A percentile compares a stretch with the other conserved stretches of the same genome.
phyloP scores from a whole-genome alignment of 345 rosid species.

The Leavenworthia alabamica region DNA sequence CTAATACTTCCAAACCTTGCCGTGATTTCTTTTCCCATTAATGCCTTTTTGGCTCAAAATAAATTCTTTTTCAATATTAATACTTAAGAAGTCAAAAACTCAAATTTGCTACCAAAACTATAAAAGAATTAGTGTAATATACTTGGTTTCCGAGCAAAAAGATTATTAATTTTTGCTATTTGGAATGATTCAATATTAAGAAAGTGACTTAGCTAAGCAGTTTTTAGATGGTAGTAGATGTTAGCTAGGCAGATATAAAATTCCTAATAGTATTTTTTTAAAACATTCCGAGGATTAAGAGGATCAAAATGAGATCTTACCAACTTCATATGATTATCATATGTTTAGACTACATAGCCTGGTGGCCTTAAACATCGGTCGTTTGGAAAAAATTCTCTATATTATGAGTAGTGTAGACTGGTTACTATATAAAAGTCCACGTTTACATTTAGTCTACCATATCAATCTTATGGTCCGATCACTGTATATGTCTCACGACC shows the following conservation, averaged over 20 bases:
- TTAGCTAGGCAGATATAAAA: neutral
- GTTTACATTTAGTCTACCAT: neutral
- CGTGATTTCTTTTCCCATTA: conserved; percentile 4
- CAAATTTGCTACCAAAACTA: neutral
- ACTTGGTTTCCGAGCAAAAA: neutral
- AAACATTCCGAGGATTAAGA: neutral
- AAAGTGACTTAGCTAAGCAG: neutral
- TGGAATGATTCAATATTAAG: neutral
- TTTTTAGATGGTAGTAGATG: neutral
- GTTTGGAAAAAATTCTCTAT: neutral
- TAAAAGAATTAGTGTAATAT: neutral
- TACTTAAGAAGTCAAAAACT: conserved; percentile 6
- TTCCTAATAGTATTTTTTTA: too few relatives aligned
- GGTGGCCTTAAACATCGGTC: neutral
- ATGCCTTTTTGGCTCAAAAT: neutral
- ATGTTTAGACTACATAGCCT: neutral
- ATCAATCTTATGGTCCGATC: neutral
- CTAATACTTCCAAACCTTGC: conserved; percentile 23
- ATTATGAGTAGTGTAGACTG: neutral
- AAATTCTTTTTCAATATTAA: neutral
- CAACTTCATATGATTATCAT: neutral
- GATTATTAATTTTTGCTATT: neutral
- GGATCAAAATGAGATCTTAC: neutral
- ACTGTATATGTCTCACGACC: neutral
- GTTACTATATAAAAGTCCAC: neutral